These are phyloP conservation scores for Barbarea vulgaris DNA, from an alignment of 345 rosid species.

Conservation along the genomic window DNA sequence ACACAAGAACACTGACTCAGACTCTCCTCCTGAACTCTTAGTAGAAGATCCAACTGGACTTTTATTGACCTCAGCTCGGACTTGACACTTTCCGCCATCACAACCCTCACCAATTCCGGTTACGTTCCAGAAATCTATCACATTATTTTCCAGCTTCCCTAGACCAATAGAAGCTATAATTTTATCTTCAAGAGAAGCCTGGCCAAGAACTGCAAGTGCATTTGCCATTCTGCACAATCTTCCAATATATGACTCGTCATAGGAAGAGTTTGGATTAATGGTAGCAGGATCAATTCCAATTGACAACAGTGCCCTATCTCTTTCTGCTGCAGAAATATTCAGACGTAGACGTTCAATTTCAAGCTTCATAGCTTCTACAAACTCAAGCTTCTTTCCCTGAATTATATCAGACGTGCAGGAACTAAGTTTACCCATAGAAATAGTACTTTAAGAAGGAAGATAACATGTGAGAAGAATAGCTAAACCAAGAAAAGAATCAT, in stretches of 20 bases:
- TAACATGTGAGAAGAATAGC: slow-evolving; percentile 9
- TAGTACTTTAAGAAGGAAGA: slow-evolving; percentile 24
- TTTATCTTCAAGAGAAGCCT: slow-evolving; percentile 86
- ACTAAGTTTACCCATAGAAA: slow-evolving; percentile 11
- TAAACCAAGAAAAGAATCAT: slow-evolving; percentile 16
- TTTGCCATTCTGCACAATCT: slow-evolving; percentile 73
- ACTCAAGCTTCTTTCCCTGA: slow-evolving; percentile 75
- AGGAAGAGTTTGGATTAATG: slow-evolving; percentile 77
- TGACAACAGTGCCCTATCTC: slow-evolving; percentile 91
- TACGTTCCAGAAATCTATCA: slow-evolving; percentile 83
- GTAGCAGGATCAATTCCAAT: slow-evolving; percentile 93
- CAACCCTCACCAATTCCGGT: slow-evolving; percentile 65
- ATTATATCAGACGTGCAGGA: slow-evolving; percentile 20
- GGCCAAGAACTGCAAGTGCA: slow-evolving; percentile 77
- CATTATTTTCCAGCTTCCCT: slow-evolving; percentile 55
- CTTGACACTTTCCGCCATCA: slow-evolving; percentile 68
- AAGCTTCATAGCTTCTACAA: slow-evolving; percentile 76
- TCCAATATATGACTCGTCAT: slow-evolving; percentile 68
- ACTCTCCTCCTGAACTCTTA: slow-evolving; percentile 46
- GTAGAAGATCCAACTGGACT: slow-evolving; percentile 42
- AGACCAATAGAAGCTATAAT: slow-evolving; percentile 76
- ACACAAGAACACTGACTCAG: slow-evolving; percentile 56
- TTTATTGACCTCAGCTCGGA: slow-evolving; percentile 59
- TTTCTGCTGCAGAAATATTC: slow-evolving; percentile 94
- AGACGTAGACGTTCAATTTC: slow-evolving; percentile 88